phyloP scores from a whole-genome alignment of 2,329 filamentous ascomycete genomes.

The Ophiostoma populinum region DNA sequence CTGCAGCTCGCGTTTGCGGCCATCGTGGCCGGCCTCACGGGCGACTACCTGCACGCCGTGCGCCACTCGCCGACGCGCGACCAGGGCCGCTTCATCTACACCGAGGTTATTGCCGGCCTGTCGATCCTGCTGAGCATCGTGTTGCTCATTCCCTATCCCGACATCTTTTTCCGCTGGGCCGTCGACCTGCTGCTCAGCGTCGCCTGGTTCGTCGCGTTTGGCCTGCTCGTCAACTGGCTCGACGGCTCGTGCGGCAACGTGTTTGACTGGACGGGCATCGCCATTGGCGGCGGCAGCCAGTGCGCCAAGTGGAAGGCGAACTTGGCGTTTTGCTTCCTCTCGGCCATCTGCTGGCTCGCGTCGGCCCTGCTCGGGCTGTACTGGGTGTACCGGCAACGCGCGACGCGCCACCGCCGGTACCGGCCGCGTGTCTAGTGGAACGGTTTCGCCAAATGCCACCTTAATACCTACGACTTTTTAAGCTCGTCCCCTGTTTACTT shows the following conservation, averaged over 20 bases:
- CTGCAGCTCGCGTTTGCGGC: conserved; percentile 51
- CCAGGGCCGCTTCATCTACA: conserved; percentile 55
- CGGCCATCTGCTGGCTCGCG: conserved; percentile 52
- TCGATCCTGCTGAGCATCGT: conserved; percentile 52
- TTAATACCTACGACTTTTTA: too few species aligned
- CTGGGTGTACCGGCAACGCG: conserved; percentile 30
- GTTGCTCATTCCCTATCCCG: conserved; percentile 55
- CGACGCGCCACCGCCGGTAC: conserved; percentile 23
- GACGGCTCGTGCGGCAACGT: conserved; percentile 33
- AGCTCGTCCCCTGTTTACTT: too few species aligned
- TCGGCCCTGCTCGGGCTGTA: conserved; percentile 40
- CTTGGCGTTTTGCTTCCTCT: conserved; percentile 56
- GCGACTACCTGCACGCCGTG: conserved; percentile 41
- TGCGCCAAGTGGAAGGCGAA: conserved; percentile 56
- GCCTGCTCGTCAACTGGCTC: conserved; percentile 40
- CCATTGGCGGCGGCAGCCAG: conserved; percentile 25
- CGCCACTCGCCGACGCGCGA: conserved; percentile 31
- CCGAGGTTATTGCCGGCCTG: conserved; percentile 51
- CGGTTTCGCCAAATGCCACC: too few species aligned
- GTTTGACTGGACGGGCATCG: conserved; percentile 43
- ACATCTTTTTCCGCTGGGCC: conserved; percentile 52
- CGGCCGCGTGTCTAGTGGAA: conserved; percentile 24
- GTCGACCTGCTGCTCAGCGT: conserved; percentile 52
- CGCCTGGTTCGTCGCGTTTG: conserved; percentile 54
- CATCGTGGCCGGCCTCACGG: conserved; percentile 54